Base-by-base conservation (phyloP, 1,284 basidiomycete species). In the Sanghuangporus weigelae region DNA sequence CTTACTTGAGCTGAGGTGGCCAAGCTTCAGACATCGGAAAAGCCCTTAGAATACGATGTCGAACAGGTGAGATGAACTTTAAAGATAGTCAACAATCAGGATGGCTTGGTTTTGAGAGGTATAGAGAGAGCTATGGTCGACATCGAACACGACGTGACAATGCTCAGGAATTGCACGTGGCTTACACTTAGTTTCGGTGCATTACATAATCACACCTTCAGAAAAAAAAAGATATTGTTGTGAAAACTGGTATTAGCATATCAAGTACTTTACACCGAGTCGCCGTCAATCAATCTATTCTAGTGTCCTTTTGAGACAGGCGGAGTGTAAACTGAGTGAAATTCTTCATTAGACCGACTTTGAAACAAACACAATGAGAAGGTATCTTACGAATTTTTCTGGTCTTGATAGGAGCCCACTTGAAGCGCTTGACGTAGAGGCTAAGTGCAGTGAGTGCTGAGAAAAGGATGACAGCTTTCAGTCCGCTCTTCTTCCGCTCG, bases 401-500 rank as follows among this genome's bases (percentile, higher is more conserved):
- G 80, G 87, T 91, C 86, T 98, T 98, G 78, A 98, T 86, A 54
- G 82, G 78, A 6, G 84, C 80, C 95, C 95, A 98, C 80, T 98
- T 98, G 86, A 93, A 95, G 73, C 94, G 86, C 81, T 98, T 98
- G 73, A 95, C 83, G 74, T 94, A 95, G 69, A 98, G 74, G 69
- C 86, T 89, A 73, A 96, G 72, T n/a, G 86, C 85, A 60, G 87
- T 90, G 72, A 97, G 79, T 7, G 87, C 77, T 35, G 94, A 92
- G 77, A 97, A 89, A 71, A 97, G 81, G 73, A 97, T 95, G 71
- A 95, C 85, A 21, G 94, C 94, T 81, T 96, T 92, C 75, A 98
- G 80, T 70, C 96, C 96, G 74, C 90, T 89, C 84, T 95, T 94
- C 85, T 99, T 99, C 74, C 97, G 86, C 75, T 96, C 89, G 75